Evolutionary conservation across 768 basidiomycete species (phyloP), one percentile per base, ranked within the genome.

Genomic region (Astraeus odoratus): DNA sequence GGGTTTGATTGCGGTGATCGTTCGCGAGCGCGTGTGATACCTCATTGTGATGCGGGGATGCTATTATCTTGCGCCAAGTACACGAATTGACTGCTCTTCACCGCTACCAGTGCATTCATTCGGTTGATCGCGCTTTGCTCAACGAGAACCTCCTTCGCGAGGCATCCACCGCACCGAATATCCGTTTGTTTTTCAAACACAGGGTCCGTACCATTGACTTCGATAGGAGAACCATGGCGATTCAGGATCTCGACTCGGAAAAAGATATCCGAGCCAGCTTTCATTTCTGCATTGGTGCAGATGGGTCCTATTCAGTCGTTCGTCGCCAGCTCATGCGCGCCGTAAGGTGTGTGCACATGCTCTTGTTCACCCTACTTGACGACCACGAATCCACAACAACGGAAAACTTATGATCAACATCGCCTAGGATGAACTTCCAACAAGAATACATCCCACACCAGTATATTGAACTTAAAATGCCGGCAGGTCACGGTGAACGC

Each of bases 381-480:
- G 12, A 41, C 39, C 8, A n/a, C 16, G 30, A 46, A 26, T 48
- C 12, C 48, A 53, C 25, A 22, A 41, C 24, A 24, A 25, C 24
- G 19, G 34, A 16, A 23, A 30, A 30, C 38, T 43, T 12, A 41
- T 39, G 44, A 42, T 37, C 24, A 43, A 24, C 39, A 46, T 50
- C 55, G 52, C 56, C 51, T 61, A 96, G 95, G 65, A 92, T 96
- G 84, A 78, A 95, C 71, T 96, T 85, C 69, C 81, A 85, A 59
- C 95, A 97, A 67, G 83, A 86, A 65, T 98, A 95, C 68, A 91
- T 97, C 60, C 83, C 80, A 46, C 90, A 97, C 59, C 92, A 94
- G 63, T 99, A 98, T 67, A 74, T 98, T 58, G 95, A 99, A 72
- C 77, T 98, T 48, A 89, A 85, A 71, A 91, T 99, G 80, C 91